phyloP scores from a whole-genome alignment of 352 stramenopile genomes.

The Phytophthora pini region DNA sequence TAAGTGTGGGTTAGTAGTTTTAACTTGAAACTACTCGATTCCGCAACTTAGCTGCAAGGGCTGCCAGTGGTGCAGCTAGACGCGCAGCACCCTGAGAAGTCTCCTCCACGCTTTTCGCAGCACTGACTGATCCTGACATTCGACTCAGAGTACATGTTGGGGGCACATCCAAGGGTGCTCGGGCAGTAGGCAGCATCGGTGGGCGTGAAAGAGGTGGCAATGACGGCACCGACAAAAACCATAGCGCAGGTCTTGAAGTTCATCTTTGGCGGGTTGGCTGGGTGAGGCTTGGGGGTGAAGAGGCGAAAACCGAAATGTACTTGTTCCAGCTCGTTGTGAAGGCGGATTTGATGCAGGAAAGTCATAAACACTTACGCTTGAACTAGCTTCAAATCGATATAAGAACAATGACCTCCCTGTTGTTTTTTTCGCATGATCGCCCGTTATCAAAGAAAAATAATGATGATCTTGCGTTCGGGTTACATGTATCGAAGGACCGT shows the following conservation, averaged over 20 bases:
- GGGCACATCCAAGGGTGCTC: background rate
- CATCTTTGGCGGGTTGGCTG: background rate
- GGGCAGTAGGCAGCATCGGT: background rate
- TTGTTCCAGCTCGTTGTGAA: too few species aligned
- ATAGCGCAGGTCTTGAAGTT: conserved; percentile 8
- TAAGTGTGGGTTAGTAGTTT: too few species aligned
- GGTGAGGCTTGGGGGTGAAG: too few species aligned
- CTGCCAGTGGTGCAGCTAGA: background rate
- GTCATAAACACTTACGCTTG: too few species aligned
- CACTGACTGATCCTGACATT: background rate
- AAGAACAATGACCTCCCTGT: too few species aligned
- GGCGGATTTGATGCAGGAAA: too few species aligned
- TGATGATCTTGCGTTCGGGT: too few species aligned
- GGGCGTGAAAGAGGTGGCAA: background rate
- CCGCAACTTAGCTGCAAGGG: background rate
- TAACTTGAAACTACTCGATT: too few species aligned
- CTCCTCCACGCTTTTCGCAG: background rate
- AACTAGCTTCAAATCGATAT: too few species aligned
- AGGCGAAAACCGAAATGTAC: too few species aligned
- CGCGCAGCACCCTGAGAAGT: background rate
- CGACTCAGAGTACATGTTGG: background rate
- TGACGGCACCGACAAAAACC: background rate
- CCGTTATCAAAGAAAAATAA: background rate
- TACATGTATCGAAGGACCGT: too few species aligned
- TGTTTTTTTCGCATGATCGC: too few species aligned